These are phyloP conservation scores for Acacia concinna DNA, from an alignment of 331 rosid species.

Conservation along the genomic window DNA sequence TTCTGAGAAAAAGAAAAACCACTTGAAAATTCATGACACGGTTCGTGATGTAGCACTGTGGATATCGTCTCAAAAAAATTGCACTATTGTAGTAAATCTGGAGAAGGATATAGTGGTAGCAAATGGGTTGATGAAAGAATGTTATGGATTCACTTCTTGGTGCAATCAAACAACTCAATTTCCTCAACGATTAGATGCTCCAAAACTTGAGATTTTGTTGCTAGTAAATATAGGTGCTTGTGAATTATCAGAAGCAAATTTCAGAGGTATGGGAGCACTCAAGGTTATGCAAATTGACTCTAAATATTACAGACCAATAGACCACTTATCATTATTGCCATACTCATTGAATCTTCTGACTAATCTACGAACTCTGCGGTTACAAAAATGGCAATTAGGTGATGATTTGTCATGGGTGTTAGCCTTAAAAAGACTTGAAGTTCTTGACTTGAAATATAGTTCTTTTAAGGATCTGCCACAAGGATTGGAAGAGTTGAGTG, in stretches of 20 bases:
- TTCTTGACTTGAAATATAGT: neutral
- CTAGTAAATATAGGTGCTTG: neutral
- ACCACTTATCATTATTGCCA: neutral
- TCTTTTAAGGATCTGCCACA: neutral
- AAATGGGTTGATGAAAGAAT: neutral
- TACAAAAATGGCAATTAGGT: neutral
- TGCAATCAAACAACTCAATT: neutral
- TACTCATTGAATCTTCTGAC: neutral
- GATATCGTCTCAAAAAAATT: neutral
- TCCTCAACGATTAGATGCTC: neutral
- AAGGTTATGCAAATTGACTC: neutral
- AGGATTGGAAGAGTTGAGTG: neutral
- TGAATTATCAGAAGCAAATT: neutral
- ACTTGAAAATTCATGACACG: neutral
- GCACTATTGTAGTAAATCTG: neutral
- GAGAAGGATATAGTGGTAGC: neutral
- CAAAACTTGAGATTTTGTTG: neutral
- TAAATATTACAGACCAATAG: fast-evolving
- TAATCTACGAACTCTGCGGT: neutral
- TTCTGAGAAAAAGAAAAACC: neutral
- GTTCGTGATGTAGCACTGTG: neutral
- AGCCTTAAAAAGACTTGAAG: neutral
- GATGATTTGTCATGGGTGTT: neutral
- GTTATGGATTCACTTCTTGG: neutral
- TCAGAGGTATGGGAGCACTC: neutral